These are phyloP conservation scores for Epicoccum nigrum DNA, from an alignment of 2,329 filamentous ascomycete species.

Conservation along the genomic window DNA sequence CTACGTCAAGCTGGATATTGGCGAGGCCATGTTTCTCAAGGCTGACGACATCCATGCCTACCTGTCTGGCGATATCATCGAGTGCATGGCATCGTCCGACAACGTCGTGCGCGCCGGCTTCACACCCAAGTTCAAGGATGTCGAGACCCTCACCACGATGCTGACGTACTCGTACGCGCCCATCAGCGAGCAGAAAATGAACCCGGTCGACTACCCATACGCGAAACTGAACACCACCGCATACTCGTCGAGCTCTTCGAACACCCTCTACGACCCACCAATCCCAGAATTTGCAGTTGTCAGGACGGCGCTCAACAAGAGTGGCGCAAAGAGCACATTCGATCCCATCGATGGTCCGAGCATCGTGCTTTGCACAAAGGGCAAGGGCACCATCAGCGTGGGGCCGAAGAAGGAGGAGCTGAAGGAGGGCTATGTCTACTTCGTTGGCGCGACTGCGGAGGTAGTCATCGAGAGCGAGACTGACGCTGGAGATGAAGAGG, in stretches of 20 bases:
- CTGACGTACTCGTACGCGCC: constrained; percentile 95
- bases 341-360: constrained; percentile 87
- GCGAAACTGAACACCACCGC: constrained; percentile 79
- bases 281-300: constrained; percentile 97
- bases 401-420: constrained; percentile 78
- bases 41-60: constrained; percentile 99
- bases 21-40: constrained; percentile 94
- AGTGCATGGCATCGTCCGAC: constrained; percentile 99
- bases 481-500: constrained; percentile 59
- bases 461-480: constrained; percentile 72
- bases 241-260: constrained; percentile 77
- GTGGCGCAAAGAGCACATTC: constrained; percentile 83
- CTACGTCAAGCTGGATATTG: constrained; percentile 83
- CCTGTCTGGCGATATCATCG: constrained; percentile 89
- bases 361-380: constrained; percentile 88
- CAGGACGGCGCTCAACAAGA: constrained; percentile 72
- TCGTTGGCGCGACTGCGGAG: constrained; percentile 85
- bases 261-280: constrained; percentile 86
- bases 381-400: constrained; percentile 82
- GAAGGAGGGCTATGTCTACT: constrained; percentile 59
- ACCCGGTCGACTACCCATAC: constrained; percentile 83
- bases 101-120: constrained; percentile 97
- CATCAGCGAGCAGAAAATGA: constrained; percentile 93
- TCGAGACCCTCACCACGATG: constrained; percentile 85
- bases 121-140: constrained; percentile 98